A percentile compares a stretch with the other conserved stretches of the same genome.
phyloP scores from a whole-genome alignment of 257 asterid species.

The Fraxinus excelsior region DNA sequence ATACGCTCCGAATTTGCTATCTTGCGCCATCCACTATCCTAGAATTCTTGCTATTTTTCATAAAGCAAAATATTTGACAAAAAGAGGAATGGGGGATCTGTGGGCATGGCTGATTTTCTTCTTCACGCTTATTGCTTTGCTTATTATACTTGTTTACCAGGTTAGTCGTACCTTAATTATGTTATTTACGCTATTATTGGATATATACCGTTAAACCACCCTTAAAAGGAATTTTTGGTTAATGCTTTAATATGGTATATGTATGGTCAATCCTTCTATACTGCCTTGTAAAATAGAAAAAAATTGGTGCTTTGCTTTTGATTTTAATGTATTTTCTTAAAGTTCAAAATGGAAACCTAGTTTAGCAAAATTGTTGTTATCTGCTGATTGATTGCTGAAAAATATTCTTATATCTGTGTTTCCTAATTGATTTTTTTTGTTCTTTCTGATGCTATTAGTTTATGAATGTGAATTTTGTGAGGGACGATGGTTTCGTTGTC shows the following conservation, averaged over 20 bases:
- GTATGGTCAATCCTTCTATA: background rate
- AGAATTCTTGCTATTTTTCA: no score
- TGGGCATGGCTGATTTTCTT: conserved; percentile 84
- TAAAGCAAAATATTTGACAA: background rate
- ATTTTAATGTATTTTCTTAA: background rate
- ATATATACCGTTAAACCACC: background rate
- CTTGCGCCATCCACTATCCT: background rate
- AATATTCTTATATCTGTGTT: background rate
- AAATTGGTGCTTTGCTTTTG: conserved; percentile 9
- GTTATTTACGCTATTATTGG: background rate
- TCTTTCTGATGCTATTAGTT: background rate
- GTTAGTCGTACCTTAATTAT: conserved; percentile 34
- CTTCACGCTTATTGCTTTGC: conserved; percentile 64
- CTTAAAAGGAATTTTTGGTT: background rate
- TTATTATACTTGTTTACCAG: conserved; percentile 76
- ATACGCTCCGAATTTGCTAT: conserved; percentile 16
- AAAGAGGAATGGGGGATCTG: conserved; percentile 51
- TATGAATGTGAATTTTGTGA: background rate
- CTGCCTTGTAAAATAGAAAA: background rate
- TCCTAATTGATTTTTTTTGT: background rate
- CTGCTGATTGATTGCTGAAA: background rate
- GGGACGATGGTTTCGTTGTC: background rate
- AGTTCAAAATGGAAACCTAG: no score
- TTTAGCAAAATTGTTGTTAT: background rate
- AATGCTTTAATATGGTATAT: conserved; percentile 8